Base-by-base conservation (phyloP, 306 rosid genomes). In the Casuarina cunninghamiana region DNA sequence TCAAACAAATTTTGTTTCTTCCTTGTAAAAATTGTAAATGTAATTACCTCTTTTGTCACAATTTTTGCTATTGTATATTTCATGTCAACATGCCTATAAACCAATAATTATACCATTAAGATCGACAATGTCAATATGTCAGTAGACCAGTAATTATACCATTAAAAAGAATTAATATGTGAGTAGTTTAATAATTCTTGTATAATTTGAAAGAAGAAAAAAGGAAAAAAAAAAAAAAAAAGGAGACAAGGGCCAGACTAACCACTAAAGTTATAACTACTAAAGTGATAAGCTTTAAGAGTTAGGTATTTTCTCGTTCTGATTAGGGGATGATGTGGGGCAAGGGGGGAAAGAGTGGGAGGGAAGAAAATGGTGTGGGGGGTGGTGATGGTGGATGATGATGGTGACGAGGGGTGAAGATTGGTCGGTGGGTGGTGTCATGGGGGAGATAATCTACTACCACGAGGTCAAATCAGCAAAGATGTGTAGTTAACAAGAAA, bases 251-350 rank as follows among this genome's bases (percentile, higher is more conserved):
- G 61, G 46, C 85, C 87, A 84, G 79, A 83, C 85, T 89, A 86
- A 89, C 97, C 88, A 89, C 96, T 88, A 85, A 89, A 88, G 91
- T 61, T 42, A 77, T 83, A 88, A 91, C 87, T 83, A 88, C 84
- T 88, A 78, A 84, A 74, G 87, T 69, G 89, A 88, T 86, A 78
- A 79, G 96, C 89, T 77, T 75, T 83, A 80, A 54, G 90, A 87
- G 93, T 86, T 89, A 72, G 96, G 97, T 93, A 87, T 82, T 91
- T 88, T 86, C 81, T 83, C 83, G 87, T 87, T 87, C 74, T 35
- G 53, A 0, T 32, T 57, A 6, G 19, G 26, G 2, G 60, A 53
- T 26, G 32, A 26, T 26, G 9, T 12, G 45, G 38, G 71, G 49
- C 38, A 44, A 37, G 21, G 39, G 46, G 6, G 21, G 4, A 43